Conservation (phyloP, 495 filamentous ascomycete genomes). For the Usnea hakonensis region DNA sequence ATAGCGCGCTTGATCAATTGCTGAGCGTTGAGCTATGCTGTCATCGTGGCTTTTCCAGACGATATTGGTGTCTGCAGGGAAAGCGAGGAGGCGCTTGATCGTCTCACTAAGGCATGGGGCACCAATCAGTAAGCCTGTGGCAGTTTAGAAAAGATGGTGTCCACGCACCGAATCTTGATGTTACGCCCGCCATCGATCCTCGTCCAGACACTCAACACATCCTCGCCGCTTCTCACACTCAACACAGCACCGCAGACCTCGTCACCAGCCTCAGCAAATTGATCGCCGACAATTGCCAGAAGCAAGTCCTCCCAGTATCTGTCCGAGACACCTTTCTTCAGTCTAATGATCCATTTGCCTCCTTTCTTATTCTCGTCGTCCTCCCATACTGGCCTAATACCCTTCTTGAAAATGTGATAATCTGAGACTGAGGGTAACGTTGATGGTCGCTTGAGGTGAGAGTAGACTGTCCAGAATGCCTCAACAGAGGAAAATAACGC, state of each 20-base stretch:
- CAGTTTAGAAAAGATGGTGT: conserved; percentile 1
- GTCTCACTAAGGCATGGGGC: conserved; percentile 57
- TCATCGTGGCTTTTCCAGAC: conserved; percentile 88
- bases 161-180: conserved; percentile 84
- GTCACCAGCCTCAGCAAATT: conserved; percentile 87
- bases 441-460: conserved; percentile 84
- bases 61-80: conserved; percentile 82
- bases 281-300: conserved; percentile 84
- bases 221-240: conserved; percentile 89
- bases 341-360: conserved; percentile 91
- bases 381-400: conserved; percentile 96
- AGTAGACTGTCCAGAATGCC: conserved; percentile 88
- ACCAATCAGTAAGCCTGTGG: conserved; percentile 4
- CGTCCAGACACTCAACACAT: conserved; percentile 96
- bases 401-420: conserved; percentile 97
- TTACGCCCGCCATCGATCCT: conserved; percentile 84
- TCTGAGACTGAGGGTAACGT: conserved; percentile 85
- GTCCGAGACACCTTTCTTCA: conserved; percentile 95
- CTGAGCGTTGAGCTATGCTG: conserved; percentile 72
- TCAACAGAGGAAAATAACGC: conserved; percentile 75
- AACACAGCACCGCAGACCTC: conserved; percentile 92
- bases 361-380: conserved; percentile 93
- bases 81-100: conserved; percentile 77
- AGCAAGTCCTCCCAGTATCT: conserved; percentile 97
- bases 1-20: conserved; percentile 74